Evolutionary conservation across 352 stramenopile species (phyloP).

Genomic region (Peronospora belbahrii): DNA sequence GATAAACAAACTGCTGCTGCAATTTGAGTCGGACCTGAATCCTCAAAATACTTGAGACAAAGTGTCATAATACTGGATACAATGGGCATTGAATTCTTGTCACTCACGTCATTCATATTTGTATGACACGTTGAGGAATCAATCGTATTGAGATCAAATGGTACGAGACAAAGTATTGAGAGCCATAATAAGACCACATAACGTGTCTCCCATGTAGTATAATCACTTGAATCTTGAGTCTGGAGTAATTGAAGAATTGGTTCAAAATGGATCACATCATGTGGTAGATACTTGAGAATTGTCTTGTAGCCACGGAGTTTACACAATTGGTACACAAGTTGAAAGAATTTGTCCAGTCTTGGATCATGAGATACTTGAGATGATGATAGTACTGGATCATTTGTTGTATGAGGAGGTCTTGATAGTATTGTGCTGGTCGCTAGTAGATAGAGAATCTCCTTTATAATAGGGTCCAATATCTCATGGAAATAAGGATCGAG

Average conservation of each 20-base stretch:
- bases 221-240: constrained; percentile 79
- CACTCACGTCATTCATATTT: constrained; percentile 10
- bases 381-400: too few species aligned
- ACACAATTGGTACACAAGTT: constrained; percentile 92
- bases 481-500: constrained; percentile 84
- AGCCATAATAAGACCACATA: constrained; percentile 95
- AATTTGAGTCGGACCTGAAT: constrained; percentile 84
- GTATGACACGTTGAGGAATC: constrained; percentile 87
- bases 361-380: constrained; percentile 64
- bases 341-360: constrained; percentile 80
- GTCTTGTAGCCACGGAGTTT: constrained; percentile 96
- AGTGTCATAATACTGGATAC: constrained; percentile 75
- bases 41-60: constrained; percentile 81
- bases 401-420: too few species aligned
- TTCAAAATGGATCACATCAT: constrained; percentile 95
- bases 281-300: constrained; percentile 92
- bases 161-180: constrained; percentile 94
- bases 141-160: constrained; percentile 95
- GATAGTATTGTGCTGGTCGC: too few species aligned
- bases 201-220: constrained; percentile 62
- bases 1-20: constrained; percentile 92
- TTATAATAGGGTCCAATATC: constrained; percentile 60
- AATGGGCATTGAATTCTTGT: constrained; percentile 50
- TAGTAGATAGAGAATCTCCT: constrained; percentile 56
- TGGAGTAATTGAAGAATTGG: constrained; percentile 86